Base-by-base conservation (phyloP, 2,329 filamentous ascomycete species). In the Arthroderma uncinatum region DNA sequence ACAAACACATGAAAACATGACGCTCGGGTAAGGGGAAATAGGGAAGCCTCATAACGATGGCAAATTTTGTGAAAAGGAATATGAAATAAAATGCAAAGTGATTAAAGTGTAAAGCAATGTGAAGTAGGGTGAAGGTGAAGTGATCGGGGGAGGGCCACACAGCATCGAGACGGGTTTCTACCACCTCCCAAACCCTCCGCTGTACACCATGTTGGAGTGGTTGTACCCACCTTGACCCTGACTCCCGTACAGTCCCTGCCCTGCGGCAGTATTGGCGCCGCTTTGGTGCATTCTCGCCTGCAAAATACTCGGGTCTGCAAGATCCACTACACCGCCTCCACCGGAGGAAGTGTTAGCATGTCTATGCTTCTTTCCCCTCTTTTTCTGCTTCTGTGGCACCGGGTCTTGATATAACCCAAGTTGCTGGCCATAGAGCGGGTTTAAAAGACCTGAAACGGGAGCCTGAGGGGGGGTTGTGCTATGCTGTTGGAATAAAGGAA, bases 291-390 rank as follows among this genome's bases (percentile, higher is more conserved):
- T 87, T 82, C 91, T 89, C 76, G 89, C 89, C 81, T 95, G 91
- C 82, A 97, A 85, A 82, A 96, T 96, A 82, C 89, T 95, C 82
- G 92, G 92, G 89, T 97, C 91, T 82, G 88, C 89, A 91, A 95
- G 89, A 94, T 97, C 91, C 80, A 94, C 91, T 92, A 96, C 84
- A 81, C 89, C 91, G 88, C 89, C 89, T 60, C 61, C 91, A 84
- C 90, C 95, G 85, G 92, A 97, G 88, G 91, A 95, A 92, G 92
- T 96, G 89, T 96, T 95, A 93, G 90, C 92, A 86, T 96, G 91
- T 85, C 91, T 94, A 82, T 96, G 92, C 89, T 96, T 96, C 85
- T 95, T 96, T 81, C 90, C 90, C 89, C 95, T 95, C 84, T 95
- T 96, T 86, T 95, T 95, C 83, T 94, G 90, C 85, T 95, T 94